Evolutionary conservation across 1,284 basidiomycete species (phyloP), one percentile per base, ranked within the genome.

Genomic region (Hemileccinum hortonii): DNA sequence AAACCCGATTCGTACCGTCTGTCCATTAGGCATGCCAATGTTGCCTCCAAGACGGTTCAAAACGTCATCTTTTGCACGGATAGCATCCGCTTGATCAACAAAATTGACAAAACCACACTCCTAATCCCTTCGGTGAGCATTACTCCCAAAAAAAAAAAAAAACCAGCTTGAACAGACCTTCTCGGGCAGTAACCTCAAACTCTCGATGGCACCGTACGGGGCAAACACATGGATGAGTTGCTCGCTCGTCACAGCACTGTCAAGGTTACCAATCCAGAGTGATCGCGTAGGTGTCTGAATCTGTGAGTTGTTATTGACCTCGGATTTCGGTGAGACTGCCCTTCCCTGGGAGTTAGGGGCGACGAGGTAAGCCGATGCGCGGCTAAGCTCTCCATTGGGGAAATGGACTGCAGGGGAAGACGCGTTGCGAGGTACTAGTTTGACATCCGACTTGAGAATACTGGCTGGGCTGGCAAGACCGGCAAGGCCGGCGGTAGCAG

Each of bases 31-130:
- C 81, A 94, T 90, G 50, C 92, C 89, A 58, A 98, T 93, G 58
- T 94, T 92, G 6, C 95, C 95, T 36, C 92, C 92, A 36, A 98
- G 83, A 30, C 95, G 87, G 66, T 95, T 97, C 47, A 97, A 79
- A 18, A 98, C 92, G 69, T 99, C 97, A 38, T 99, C 96, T 65
- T 96, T 94, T 7, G 96, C 96, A 52, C 91, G 87, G 55, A 98
- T 87, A 18, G 96, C 97, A 71, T 98, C 96, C 2, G 84, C 81
- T 65, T 93, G 87, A 61, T 97, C 95, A 50, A 97, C 91, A 67
- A 96, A 99, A 72, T 99, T 99, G 70, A 99, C 94, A 69, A 99
- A 99, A 10, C 95, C 96, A 68, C 97, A 99, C 68, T 96, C 94
- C 93, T 96, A 48, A 36, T 54, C 50, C 42, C 39, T 45, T 16